Percentiles rank a stretch among this genome's conserved stretches.
Evolutionary conservation across 2,329 filamentous ascomycete genomes (phyloP).

Genomic region (Aureobasidium subglaciale): DNA sequence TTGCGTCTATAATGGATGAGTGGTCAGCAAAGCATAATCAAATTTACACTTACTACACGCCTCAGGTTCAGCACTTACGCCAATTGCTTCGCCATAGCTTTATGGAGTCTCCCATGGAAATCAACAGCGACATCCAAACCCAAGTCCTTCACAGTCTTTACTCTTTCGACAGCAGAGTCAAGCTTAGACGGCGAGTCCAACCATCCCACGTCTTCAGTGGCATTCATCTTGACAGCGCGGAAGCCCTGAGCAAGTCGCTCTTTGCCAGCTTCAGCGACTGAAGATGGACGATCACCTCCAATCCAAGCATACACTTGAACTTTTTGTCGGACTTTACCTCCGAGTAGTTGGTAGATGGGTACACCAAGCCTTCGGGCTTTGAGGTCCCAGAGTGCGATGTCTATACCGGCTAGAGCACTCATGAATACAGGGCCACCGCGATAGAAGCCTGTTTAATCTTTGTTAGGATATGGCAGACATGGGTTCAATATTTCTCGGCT

Average conservation of each 20-base stretch:
- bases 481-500: not conserved
- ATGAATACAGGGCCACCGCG: slow-evolving; percentile 71
- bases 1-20: not conserved
- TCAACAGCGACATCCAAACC: slow-evolving; percentile 68
- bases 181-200: slow-evolving; percentile 62
- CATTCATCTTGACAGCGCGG: slow-evolving; percentile 68
- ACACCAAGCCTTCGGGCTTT: slow-evolving; percentile 58
- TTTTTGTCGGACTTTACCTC: slow-evolving; percentile 63
- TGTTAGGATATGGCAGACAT: not conserved
- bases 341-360: slow-evolving; percentile 65
- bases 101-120: slow-evolving; percentile 69
- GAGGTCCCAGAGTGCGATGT: slow-evolving; percentile 74
- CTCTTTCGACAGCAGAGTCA: slow-evolving; percentile 55
- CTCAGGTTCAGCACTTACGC: slow-evolving; percentile 39
- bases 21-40: not conserved
- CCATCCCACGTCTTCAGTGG: slow-evolving; percentile 66
- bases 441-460: slow-evolving; percentile 54
- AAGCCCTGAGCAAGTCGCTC: slow-evolving; percentile 55
- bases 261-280: slow-evolving; percentile 47
- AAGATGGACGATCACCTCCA: slow-evolving; percentile 60
- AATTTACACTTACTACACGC: not conserved
- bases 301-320: slow-evolving; percentile 71
- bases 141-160: slow-evolving; percentile 59
- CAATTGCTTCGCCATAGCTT: slow-evolving; percentile 70
- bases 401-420: slow-evolving; percentile 67